Percentiles rank a stretch among this genome's conserved stretches.
Conservation (phyloP, 768 basidiomycete genomes). For the Hemileccinum impolitum region DNA sequence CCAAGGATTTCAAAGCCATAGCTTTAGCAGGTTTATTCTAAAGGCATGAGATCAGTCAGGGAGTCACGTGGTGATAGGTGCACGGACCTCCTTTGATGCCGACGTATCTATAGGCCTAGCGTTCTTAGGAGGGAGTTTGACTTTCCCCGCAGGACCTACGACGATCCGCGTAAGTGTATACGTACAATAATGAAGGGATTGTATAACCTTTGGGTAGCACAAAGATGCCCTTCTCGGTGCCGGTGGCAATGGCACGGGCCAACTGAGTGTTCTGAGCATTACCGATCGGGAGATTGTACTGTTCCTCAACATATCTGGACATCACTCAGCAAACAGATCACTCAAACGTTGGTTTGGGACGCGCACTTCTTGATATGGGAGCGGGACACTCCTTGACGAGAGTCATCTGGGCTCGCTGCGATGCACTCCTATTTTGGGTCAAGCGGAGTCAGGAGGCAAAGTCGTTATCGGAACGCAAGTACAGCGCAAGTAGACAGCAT, state of each 20-base stretch:
- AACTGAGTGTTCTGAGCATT: conserved; percentile 77
- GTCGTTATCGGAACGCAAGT: conserved; percentile 7
- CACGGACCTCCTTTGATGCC: conserved; percentile 59
- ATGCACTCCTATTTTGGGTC: conserved; percentile 72
- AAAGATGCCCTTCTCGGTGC: conserved; percentile 81
- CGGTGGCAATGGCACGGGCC: conserved; percentile 74
- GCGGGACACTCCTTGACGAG: conserved; percentile 82
- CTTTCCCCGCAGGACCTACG: conserved; percentile 47
- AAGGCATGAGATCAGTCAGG: conserved; percentile 9
- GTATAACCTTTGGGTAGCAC: conserved; percentile 79
- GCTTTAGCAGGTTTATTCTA: conserved; percentile 34
- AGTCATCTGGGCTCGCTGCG: conserved; percentile 64
- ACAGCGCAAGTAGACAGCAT: conserved; percentile 4
- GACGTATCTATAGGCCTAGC: conserved; percentile 43
- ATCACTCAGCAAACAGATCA: conserved; percentile 17
- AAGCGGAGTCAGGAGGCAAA: conserved; percentile 19
- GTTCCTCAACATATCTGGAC: conserved; percentile 74
- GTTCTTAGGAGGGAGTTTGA: conserved; percentile 68
- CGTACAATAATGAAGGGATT: not conserved
- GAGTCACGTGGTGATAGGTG: conserved; percentile 21
- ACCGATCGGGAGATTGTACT: conserved; percentile 78
- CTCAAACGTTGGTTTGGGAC: conserved; percentile 8
- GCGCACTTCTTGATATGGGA: conserved; percentile 90
- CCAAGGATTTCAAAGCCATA: conserved; percentile 21
- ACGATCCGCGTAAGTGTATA: conserved; percentile 3